Evolutionary conservation across 2,329 filamentous ascomycete species (phyloP), one percentile per base, ranked within the genome.

Genomic region (Calonectria henricotiae): DNA sequence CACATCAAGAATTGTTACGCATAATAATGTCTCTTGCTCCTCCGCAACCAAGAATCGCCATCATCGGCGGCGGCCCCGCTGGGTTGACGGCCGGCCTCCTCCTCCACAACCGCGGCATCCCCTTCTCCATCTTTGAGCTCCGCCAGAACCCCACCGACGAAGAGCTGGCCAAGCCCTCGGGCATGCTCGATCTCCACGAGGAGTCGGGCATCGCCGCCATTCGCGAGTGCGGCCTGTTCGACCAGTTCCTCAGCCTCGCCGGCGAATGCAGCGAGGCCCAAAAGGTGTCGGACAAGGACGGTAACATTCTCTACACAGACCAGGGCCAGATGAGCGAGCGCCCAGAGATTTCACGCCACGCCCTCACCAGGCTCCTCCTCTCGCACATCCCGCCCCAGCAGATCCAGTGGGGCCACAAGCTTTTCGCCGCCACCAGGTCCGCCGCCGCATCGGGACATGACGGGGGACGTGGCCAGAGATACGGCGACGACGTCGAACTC

Each of bases 181-280:
- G 88, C 5, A 85, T 80, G 17, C 82, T 90, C 1, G 88, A 89
- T 71, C 79, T 90, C 11, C 87, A 89, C 71, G 82, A 82, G 0
- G 73, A 79, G 1, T 85, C 84, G 0, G 88, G 88, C 0, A 83
- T 89, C 46, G 78, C 80, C 0, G 87, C 87, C 0, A 75, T 90
- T 51, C 83, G 82, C 51, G 84, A 86, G 51, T 86, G 85, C 2
- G 83, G 82, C 0, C 78, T 90, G 5, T 86, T 81, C 74, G 82
- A 85, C 1, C 79, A 84, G 17, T 90, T 89, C 76, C 69, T 79
- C 6, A 80, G 83, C 67, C 68, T 85, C 47, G 85, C 85, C 3
- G 64, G 70, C 12, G 72, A 75, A 13, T 75, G 73, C 6, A 69
- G 49, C 39, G 71, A 77, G n/a, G 67, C 68, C 15, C 35, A 69